Conservation (phyloP, 768 basidiomycete genomes). For the Exidia glandulosa region DNA sequence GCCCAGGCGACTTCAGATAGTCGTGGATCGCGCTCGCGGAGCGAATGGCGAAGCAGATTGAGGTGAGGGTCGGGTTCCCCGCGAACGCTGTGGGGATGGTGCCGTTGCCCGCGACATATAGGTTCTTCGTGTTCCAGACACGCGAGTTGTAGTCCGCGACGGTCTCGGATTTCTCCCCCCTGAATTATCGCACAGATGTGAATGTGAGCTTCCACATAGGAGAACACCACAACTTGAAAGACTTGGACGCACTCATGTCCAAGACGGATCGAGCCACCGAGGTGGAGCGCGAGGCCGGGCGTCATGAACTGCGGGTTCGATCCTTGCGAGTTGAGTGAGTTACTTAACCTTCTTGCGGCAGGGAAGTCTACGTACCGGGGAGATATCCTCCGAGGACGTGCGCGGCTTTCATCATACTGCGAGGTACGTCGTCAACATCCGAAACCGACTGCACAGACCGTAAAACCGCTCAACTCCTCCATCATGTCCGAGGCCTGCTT, state of each 20-base stretch:
- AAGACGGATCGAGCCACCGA: constrained; percentile 6
- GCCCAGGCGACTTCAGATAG: no score
- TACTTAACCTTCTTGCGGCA: no score
- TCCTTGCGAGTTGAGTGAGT: background rate
- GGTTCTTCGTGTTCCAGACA: constrained; percentile 16
- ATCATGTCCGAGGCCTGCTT: constrained; percentile 10
- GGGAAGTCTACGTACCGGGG: constrained; percentile 16
- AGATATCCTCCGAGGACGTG: constrained; percentile 22
- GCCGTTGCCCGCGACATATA: constrained; percentile 23
- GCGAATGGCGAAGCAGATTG: constrained; percentile 2
- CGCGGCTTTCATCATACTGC: constrained; percentile 19
- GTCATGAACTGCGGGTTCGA: constrained; percentile 23
- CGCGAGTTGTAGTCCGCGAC: constrained; percentile 18
- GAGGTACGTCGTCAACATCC: background rate
- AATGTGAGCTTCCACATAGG: background rate
- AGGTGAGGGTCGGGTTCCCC: constrained; percentile 14
- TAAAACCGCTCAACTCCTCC: constrained; percentile 9
- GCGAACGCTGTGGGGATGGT: constrained; percentile 13
- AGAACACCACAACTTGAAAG: no score
- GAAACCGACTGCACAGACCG: no score
- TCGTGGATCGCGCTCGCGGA: background rate
- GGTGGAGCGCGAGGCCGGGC: constrained; percentile 14
- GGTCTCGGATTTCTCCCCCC: constrained; percentile 8
- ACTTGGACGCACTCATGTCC: background rate
- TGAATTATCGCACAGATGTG: background rate